Conservation (phyloP, 176 grass and related monocot species). For the Guadua angustifolia region DNA sequence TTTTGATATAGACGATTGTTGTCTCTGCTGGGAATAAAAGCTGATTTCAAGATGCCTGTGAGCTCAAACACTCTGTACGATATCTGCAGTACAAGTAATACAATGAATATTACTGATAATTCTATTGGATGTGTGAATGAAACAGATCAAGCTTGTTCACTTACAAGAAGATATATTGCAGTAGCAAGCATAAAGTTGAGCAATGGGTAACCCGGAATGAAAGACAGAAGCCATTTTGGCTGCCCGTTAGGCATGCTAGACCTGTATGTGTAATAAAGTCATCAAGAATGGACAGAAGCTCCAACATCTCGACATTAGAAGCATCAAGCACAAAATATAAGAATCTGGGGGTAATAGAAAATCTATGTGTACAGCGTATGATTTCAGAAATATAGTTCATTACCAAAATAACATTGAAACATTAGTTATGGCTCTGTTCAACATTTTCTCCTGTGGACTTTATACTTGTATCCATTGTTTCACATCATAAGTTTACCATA, state of each 20-base stretch:
- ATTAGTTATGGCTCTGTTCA: not conserved
- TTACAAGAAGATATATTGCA: constrained; percentile 66
- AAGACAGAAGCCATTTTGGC: constrained; percentile 77
- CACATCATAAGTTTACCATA: constrained; percentile 1
- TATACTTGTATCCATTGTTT: not conserved
- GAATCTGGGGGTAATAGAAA: constrained; percentile 11
- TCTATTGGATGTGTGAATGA: constrained; percentile 14
- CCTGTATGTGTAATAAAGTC: constrained; percentile 50
- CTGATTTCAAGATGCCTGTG: constrained; percentile 52
- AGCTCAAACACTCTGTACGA: constrained; percentile 70
- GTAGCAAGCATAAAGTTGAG: constrained; percentile 81
- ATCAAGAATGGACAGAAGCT: not conserved
- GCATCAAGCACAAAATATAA: constrained; percentile 22
- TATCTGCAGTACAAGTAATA: constrained; percentile 55
- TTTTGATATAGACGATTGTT: constrained; percentile 71
- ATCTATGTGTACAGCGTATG: not conserved
- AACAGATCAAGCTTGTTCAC: constrained; percentile 30
- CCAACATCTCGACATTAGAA: not conserved
- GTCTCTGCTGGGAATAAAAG: constrained; percentile 75
- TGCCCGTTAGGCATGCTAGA: constrained; percentile 79
- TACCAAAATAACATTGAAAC: not conserved
- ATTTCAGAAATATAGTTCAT: not conserved
- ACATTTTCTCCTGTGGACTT: not conserved
- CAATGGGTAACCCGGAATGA: constrained; percentile 73
- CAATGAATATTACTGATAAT: constrained; percentile 20